Evolutionary conservation across 108 stramenopile species (phyloP).

Genomic region (Cyclotella choctawhatcheeana): DNA sequence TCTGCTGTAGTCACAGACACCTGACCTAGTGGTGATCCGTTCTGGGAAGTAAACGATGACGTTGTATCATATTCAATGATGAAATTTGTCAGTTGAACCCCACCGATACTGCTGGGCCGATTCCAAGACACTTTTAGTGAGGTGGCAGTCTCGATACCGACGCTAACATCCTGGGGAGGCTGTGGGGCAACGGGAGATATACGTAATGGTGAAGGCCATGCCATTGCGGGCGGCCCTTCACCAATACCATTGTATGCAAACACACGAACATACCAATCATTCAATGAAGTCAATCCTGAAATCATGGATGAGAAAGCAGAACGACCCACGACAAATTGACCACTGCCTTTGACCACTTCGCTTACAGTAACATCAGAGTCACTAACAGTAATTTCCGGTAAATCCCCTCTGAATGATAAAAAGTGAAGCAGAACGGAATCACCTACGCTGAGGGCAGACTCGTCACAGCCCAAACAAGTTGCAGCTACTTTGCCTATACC

Average conservation of each 20-base stretch:
- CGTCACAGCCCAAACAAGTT: constrained; percentile 31
- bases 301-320: constrained; percentile 47
- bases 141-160: constrained; percentile 36
- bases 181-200: constrained; percentile 41
- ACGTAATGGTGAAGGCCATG: constrained; percentile 49
- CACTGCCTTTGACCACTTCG: constrained; percentile 50
- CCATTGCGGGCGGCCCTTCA: constrained; percentile 51
- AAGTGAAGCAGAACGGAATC: constrained; percentile 46
- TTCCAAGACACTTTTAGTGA: constrained; percentile 63
- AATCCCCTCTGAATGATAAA: constrained; percentile 49
- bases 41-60: constrained; percentile 37
- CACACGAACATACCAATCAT: constrained; percentile 77
- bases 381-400: constrained; percentile 41
- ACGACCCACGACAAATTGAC: constrained; percentile 55
- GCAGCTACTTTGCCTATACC: constrained; percentile 40
- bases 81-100: constrained; percentile 38
- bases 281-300: constrained; percentile 55
- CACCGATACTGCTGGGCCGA: constrained; percentile 56
- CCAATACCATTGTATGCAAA: constrained; percentile 81
- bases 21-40: constrained; percentile 46
- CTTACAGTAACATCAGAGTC: constrained; percentile 28
- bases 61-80: constrained; percentile 59
- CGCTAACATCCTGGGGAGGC: constrained; percentile 43
- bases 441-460: constrained; percentile 17
- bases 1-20: constrained; percentile 30